Evolutionary conservation across 352 stramenopile species (phyloP).

Genomic region (Thalassiosira sp.): DNA sequence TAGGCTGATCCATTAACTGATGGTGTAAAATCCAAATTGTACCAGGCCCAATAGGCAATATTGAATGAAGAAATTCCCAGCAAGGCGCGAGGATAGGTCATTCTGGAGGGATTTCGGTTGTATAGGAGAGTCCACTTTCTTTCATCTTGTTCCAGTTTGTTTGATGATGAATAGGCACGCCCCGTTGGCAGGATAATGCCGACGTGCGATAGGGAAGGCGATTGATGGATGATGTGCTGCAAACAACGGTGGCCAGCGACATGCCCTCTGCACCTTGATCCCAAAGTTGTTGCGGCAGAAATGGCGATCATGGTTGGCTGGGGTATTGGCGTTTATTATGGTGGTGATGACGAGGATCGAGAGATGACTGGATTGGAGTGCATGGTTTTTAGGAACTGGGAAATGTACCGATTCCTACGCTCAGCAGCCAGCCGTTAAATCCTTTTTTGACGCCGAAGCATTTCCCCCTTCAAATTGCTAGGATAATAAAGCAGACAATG

Average conservation of each 20-base stretch:
- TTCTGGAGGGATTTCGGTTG: conserved; percentile 25
- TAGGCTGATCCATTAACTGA: conserved; percentile 58
- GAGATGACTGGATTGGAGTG: not conserved
- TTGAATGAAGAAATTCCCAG: conserved; percentile 50
- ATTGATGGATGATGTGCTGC: not conserved
- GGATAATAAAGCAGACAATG: conserved; percentile 20
- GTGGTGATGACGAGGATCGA: not conserved
- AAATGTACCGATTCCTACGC: not conserved
- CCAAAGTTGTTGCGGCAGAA: not conserved
- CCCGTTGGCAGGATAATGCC: conserved; percentile 4
- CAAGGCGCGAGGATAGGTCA: conserved; percentile 19
- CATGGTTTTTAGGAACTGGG: not conserved
- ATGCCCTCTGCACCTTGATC: not conserved
- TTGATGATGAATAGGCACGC: conserved; percentile 13
- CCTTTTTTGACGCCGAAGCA: not conserved
- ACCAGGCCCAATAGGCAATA: conserved; percentile 48
- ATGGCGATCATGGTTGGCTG: conserved; percentile 5
- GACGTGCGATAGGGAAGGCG: not conserved
- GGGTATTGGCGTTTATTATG: not conserved
- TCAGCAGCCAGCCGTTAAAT: not conserved
- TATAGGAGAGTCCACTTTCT: conserved; percentile 41
- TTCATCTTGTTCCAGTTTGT: conserved; percentile 23
- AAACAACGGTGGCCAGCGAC: not conserved
- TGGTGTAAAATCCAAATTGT: conserved; percentile 66
- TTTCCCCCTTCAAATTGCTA: too few relatives aligned